Evolutionary conservation across 176 grass and related monocot species (phyloP).

Genomic region (Urochloa ruziziensis): DNA sequence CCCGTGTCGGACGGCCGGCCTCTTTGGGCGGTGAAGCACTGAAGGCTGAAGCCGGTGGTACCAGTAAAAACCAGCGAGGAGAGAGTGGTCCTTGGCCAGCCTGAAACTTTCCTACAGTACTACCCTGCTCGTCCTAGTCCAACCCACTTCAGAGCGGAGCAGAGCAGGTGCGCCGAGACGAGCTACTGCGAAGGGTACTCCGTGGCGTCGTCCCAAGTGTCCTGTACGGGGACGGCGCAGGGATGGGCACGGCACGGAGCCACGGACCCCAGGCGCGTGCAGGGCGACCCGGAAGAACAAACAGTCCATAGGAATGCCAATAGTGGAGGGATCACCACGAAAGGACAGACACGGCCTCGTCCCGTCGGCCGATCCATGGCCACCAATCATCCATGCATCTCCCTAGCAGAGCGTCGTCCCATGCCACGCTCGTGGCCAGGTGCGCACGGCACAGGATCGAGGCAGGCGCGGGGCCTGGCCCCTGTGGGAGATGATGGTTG

Average conservation of each 20-base stretch:
- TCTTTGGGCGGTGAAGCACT: too few species aligned
- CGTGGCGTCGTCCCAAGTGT: not conserved
- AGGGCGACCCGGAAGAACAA: not conserved
- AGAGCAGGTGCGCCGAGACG: not conserved
- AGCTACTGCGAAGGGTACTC: not conserved
- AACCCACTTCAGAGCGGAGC: too few species aligned
- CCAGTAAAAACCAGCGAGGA: not conserved
- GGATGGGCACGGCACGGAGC: too few species aligned
- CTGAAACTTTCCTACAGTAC: too few species aligned
- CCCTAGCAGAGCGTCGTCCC: too few species aligned
- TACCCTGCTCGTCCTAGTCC: too few species aligned
- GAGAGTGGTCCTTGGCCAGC: not conserved
- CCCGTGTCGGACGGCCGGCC: not conserved
- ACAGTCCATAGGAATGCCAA: not conserved
- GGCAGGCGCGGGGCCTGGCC: too few species aligned
- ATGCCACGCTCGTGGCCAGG: not conserved
- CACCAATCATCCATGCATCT: not conserved
- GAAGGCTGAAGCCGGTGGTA: too few species aligned
- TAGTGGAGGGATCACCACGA: not conserved
- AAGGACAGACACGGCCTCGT: not conserved
- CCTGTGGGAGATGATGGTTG: too few species aligned
- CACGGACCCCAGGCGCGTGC: not conserved
- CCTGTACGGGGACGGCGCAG: too few species aligned
- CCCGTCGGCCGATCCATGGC: too few species aligned
- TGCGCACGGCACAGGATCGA: not conserved